Conservation (phyloP, 225 moss, liverwort and hornwort genomes). For the Anthoceros angustus region DNA sequence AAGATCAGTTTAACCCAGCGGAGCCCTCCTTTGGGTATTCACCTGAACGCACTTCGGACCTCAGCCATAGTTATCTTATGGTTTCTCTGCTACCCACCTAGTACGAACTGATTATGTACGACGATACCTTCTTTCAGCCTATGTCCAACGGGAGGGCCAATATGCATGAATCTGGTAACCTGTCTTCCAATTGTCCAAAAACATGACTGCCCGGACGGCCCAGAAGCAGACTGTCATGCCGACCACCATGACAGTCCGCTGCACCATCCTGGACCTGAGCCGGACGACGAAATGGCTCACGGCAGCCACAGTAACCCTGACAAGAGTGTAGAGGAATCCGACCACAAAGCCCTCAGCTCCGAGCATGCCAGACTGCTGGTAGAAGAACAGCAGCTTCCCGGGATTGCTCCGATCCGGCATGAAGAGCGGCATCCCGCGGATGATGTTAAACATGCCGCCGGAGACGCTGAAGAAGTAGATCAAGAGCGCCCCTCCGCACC, state of each 20-base stretch:
- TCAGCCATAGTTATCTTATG: too few species aligned
- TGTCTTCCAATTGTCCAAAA: constrained; percentile 96
- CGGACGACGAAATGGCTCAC: constrained; percentile 59
- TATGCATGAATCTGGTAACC: constrained; percentile 86
- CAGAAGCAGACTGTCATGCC: constrained; percentile 53
- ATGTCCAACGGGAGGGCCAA: constrained; percentile 78
- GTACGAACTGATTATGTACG: too few species aligned
- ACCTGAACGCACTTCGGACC: too few species aligned
- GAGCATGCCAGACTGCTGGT: constrained; percentile 85
- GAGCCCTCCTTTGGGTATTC: too few species aligned
- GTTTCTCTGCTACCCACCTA: too few species aligned
- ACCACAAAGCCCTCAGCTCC: constrained; percentile 96
- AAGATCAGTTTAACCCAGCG: too few species aligned
- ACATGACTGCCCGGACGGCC: constrained; percentile 71
- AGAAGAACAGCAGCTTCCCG: constrained; percentile 75
- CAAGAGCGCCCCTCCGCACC: constrained; percentile 57
- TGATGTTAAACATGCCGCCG: constrained; percentile 99
- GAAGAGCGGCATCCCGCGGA: constrained; percentile 88
- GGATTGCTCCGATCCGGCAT: constrained; percentile 75
- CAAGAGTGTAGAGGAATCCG: constrained; percentile 68
- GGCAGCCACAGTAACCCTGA: constrained; percentile 57
- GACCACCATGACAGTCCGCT: constrained; percentile 50
- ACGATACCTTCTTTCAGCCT: neutral
- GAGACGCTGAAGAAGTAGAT: constrained; percentile 98
- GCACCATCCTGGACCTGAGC: constrained; percentile 51